Evolutionary conservation across 2,329 filamentous ascomycete genomes (phyloP).

Genomic region (Stagonosporopsis tanaceti): DNA sequence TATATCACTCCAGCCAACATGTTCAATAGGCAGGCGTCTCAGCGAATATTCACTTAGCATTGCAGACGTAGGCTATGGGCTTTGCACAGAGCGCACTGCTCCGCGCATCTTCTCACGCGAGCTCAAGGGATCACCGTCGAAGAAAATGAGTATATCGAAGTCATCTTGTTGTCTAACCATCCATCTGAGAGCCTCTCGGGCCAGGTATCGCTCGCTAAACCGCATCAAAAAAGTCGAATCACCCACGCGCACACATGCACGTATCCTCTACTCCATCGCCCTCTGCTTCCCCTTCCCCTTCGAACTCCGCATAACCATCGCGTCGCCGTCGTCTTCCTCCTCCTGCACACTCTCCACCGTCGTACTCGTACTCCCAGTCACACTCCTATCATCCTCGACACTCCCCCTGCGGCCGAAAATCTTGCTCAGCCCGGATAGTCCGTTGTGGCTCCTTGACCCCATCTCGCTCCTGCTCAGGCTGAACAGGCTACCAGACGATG

Average conservation of each 20-base stretch:
- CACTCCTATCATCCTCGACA: slow-evolving; percentile 16
- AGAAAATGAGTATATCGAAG: not conserved
- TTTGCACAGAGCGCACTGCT: too few relatives aligned
- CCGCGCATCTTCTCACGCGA: too few relatives aligned
- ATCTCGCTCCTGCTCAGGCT: slow-evolving; percentile 6
- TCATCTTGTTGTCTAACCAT: not conserved
- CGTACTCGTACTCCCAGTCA: slow-evolving; percentile 3
- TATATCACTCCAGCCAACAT: too few relatives aligned
- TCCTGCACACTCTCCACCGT: slow-evolving; percentile 18
- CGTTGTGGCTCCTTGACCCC: slow-evolving; percentile 7
- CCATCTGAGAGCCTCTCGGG: not conserved
- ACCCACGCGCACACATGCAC: not conserved
- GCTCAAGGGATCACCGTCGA: too few relatives aligned
- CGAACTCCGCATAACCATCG: slow-evolving; percentile 13
- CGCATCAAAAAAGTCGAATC: not conserved
- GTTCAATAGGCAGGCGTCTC: too few relatives aligned
- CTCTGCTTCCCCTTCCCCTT: slow-evolving; percentile 14
- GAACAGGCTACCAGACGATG: slow-evolving; percentile 5
- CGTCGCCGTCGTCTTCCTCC: slow-evolving; percentile 11
- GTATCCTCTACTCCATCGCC: not conserved
- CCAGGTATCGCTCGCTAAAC: slow-evolving; percentile 61
- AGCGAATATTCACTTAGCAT: too few relatives aligned
- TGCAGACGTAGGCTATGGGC: too few relatives aligned
- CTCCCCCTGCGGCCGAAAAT: slow-evolving; percentile 15
- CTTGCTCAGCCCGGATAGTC: slow-evolving; percentile 13